phyloP scores from a whole-genome alignment of 2,329 filamentous ascomycete species.

The Colletotrichum viniferum region DNA sequence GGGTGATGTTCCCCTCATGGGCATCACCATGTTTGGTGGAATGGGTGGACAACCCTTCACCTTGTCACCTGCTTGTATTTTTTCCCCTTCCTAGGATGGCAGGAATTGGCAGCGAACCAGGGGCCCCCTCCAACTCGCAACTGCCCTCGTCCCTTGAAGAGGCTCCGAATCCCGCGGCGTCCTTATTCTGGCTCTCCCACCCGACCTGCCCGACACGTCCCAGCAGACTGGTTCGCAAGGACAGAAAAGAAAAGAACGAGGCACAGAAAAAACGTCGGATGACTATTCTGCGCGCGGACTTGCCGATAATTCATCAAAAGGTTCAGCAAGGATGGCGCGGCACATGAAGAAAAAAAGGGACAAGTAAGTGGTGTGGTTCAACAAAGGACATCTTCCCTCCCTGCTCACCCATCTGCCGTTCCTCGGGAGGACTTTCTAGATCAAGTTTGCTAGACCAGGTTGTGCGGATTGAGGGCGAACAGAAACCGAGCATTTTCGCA shows the following conservation, averaged over 20 bases:
- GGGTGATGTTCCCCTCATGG: neutral
- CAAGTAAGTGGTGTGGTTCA: neutral
- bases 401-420: neutral
- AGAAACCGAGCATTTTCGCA: neutral
- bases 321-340: neutral
- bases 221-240: neutral
- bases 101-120: neutral
- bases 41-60: neutral
- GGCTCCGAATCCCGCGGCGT: neutral
- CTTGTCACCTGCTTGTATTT: neutral
- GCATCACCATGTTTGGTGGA: neutral
- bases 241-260: neutral
- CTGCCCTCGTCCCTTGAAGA: neutral
- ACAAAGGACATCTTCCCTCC: neutral
- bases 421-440: neutral
- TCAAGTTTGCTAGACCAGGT: neutral
- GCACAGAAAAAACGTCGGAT: neutral
- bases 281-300: neutral
- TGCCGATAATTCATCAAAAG: neutral
- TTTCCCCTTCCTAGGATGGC: neutral
- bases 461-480: neutral
- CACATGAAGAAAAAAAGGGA: neutral
- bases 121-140: neutral
- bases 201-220: neutral
- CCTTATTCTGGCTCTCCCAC: neutral